Conservation (phyloP, 2,329 filamentous ascomycete species). For the Lachnellula cervina region DNA sequence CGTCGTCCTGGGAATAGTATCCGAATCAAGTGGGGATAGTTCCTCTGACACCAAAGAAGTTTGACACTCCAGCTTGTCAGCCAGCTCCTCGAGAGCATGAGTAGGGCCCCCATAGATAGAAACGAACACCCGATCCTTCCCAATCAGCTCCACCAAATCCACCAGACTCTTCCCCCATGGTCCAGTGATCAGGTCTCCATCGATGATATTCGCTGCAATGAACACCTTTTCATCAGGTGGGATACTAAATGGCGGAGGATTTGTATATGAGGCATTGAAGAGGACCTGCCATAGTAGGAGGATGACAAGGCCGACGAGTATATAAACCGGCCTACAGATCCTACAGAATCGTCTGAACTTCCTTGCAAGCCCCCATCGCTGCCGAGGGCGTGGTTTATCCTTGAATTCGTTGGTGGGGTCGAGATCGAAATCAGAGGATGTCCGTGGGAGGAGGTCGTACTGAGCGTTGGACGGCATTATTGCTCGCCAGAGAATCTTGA, state of each 20-base stretch:
- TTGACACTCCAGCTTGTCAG: conserved; percentile 41
- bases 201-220: conserved; percentile 67
- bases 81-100: conserved; percentile 49
- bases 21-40: conserved; percentile 46
- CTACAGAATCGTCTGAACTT: conserved; percentile 3
- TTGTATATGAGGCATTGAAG: conserved; percentile 41
- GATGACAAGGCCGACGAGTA: conserved; percentile 17
- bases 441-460: conserved; percentile 21
- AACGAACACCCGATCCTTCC: conserved; percentile 62
- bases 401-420: conserved; percentile 19
- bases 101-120: conserved; percentile 64
- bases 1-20: conserved; percentile 52
- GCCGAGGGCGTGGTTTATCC: conserved; percentile 19
- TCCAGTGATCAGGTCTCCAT: conserved; percentile 58
- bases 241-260: conserved; percentile 39
- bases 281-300: conserved; percentile 23
- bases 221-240: conserved; percentile 60
- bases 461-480: conserved; percentile 5
- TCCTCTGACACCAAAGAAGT: conserved; percentile 55
- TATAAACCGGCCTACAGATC: conserved; percentile 22
- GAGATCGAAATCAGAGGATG: conserved; percentile 12
- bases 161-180: conserved; percentile 59
- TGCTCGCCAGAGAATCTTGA: not conserved
- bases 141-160: conserved; percentile 60
- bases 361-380: not conserved